phyloP scores from a whole-genome alignment of 139 green algal genomes.

The Coelastrella sp. region DNA sequence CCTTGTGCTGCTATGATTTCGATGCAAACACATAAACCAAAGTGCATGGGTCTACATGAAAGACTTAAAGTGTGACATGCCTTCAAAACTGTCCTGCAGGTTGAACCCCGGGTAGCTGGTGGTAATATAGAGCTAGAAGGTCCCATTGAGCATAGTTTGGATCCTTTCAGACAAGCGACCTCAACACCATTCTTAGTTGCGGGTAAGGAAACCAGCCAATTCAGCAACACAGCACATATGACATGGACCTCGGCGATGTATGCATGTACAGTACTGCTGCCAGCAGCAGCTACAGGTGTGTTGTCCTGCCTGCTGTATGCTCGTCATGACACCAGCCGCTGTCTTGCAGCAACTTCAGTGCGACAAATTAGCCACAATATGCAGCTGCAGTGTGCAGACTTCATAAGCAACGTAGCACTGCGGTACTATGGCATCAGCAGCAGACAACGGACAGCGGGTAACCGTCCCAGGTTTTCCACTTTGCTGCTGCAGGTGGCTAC shows the following conservation, averaged over 20 bases:
- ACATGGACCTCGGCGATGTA: background rate
- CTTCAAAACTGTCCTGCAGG: background rate
- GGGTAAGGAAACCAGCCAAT: background rate
- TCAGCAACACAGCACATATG: background rate
- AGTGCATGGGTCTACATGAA: background rate
- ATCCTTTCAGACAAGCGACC: slow-evolving; percentile 70
- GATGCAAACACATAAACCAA: background rate
- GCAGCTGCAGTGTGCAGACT: too few species aligned
- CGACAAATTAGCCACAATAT: too few species aligned
- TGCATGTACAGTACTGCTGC: background rate
- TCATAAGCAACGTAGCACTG: too few species aligned
- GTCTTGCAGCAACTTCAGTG: too few species aligned
- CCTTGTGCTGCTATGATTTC: background rate
- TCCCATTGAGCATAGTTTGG: slow-evolving; percentile 54
- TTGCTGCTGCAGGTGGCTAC: slow-evolving; percentile 57
- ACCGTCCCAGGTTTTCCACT: background rate
- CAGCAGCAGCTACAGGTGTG: background rate
- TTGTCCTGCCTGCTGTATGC: background rate
- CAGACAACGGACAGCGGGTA: background rate
- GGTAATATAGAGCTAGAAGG: slow-evolving; percentile 20
- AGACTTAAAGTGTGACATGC: background rate
- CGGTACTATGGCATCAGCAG: background rate
- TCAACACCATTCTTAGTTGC: slow-evolving; percentile 77
- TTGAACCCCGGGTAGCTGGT: background rate
- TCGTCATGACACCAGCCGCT: background rate